phyloP scores from a whole-genome alignment of 2,329 filamentous ascomycete genomes.

The Cercospora sp. region DNA sequence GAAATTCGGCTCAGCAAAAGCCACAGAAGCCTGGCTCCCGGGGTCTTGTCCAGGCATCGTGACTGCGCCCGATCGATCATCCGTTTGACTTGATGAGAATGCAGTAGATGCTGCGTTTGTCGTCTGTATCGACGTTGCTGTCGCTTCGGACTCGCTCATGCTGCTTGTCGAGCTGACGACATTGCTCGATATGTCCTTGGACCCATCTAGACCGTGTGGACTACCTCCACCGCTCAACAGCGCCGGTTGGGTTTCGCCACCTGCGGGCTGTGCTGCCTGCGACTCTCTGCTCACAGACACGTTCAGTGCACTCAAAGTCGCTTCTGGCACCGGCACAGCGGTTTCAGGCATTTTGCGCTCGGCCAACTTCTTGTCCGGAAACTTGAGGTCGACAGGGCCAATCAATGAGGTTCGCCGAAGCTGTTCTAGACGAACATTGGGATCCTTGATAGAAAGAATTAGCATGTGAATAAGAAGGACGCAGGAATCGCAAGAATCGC shows the following conservation, averaged over 20 bases:
- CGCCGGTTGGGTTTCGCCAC: not conserved
- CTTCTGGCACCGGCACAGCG: constrained; percentile 31
- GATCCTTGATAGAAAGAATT: constrained; percentile 44
- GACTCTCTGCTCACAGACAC: constrained; percentile 14
- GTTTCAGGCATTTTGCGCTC: constrained; percentile 38
- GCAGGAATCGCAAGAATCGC: not conserved
- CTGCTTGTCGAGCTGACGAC: not conserved
- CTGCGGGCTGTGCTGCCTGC: not conserved
- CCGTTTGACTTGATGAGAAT: not conserved
- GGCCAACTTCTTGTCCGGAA: constrained; percentile 33
- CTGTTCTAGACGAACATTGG: constrained; percentile 48
- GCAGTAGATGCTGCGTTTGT: not conserved
- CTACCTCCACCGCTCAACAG: constrained; percentile 19
- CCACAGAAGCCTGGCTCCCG: constrained; percentile 3
- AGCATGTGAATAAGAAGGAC: constrained; percentile 16
- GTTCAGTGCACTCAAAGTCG: constrained; percentile 16
- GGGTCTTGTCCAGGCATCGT: constrained; percentile 17
- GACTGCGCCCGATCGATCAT: constrained; percentile 10
- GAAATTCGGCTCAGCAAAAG: constrained; percentile 17
- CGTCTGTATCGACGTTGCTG: constrained; percentile 18
- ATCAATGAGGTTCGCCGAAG: constrained; percentile 48
- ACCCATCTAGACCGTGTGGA: constrained; percentile 15
- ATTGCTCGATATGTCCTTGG: constrained; percentile 4
- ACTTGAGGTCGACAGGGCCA: constrained; percentile 33
- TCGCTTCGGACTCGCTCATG: constrained; percentile 16